A percentile compares a stretch with the other conserved stretches of the same genome.
Evolutionary conservation across 2,329 filamentous ascomycete genomes (phyloP).

Genomic region (Talaromyces sp.): DNA sequence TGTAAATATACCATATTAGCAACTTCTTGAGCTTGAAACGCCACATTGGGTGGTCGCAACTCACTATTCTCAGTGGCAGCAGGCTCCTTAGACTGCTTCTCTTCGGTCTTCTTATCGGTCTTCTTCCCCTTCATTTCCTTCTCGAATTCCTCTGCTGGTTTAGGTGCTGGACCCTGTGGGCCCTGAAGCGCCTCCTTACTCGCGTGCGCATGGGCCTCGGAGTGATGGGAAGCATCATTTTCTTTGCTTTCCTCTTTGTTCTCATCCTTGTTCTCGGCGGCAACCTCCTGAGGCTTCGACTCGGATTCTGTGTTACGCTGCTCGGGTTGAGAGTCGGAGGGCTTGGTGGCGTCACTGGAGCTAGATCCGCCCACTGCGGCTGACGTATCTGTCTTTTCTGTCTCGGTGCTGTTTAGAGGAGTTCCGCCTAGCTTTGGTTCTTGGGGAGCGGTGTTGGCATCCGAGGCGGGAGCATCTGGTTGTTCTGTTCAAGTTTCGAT

Average conservation of each 20-base stretch:
- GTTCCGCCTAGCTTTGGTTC: slow-evolving; percentile 14
- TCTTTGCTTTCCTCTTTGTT: neutral
- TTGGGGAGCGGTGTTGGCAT: slow-evolving; percentile 26
- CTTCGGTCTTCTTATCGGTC: neutral
- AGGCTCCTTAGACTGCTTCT: neutral
- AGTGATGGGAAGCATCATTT: neutral
- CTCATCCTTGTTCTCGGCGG: neutral
- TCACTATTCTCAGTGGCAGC: slow-evolving; percentile 3
- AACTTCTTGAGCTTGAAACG: neutral
- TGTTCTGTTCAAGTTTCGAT: slow-evolving; percentile 26
- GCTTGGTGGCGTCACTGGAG: neutral
- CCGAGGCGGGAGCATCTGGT: slow-evolving; percentile 25
- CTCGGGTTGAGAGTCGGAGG: slow-evolving; percentile 9
- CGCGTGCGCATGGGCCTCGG: neutral
- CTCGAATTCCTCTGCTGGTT: slow-evolving; percentile 32
- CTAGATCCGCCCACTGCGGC: neutral
- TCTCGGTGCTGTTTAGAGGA: slow-evolving; percentile 4
- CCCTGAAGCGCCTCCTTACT: slow-evolving; percentile 36
- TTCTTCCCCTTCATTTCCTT: slow-evolving; percentile 28
- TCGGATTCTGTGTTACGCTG: slow-evolving; percentile 14
- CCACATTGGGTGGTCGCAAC: neutral
- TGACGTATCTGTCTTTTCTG: neutral
- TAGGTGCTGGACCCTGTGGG: slow-evolving; percentile 28
- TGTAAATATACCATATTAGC: neutral
- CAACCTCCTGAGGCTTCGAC: neutral